These are phyloP conservation scores for Xylaria curta DNA, from an alignment of 495 filamentous ascomycete genomes.

Conservation along the genomic window DNA sequence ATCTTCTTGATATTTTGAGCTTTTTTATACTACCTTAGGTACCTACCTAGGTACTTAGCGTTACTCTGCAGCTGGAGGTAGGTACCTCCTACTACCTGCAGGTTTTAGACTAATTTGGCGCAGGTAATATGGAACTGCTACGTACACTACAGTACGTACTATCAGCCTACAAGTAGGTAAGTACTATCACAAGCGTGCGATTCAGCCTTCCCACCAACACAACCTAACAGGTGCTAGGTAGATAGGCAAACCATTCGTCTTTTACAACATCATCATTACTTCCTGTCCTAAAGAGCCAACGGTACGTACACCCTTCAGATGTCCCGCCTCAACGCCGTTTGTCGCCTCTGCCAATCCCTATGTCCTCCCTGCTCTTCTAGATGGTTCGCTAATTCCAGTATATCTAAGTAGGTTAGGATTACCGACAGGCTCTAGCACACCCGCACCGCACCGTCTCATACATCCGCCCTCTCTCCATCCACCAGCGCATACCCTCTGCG, in stretches of 20 bases:
- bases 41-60: not conserved
- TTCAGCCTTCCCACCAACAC: slow-evolving; percentile 25
- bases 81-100: not conserved
- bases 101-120: not conserved
- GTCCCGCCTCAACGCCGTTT: not conserved
- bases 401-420: not conserved
- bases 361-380: not conserved
- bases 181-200: slow-evolving; percentile 17
- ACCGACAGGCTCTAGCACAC: slow-evolving; percentile 6
- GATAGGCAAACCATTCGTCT: slow-evolving; percentile 6
- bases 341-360: not conserved
- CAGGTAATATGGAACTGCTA: not conserved
- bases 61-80: not conserved
- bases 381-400: slow-evolving; percentile 4
- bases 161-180: not conserved
- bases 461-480: not conserved
- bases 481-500: not conserved
- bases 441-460: not conserved
- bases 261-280: slow-evolving; percentile 14
- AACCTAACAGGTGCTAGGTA: not conserved
- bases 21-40: too few species aligned
- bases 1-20: not conserved
- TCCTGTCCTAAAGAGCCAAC: not conserved
- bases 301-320: not conserved
- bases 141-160: not conserved